phyloP scores from a whole-genome alignment of 768 basidiomycete species.

The Tylopilus balloui region DNA sequence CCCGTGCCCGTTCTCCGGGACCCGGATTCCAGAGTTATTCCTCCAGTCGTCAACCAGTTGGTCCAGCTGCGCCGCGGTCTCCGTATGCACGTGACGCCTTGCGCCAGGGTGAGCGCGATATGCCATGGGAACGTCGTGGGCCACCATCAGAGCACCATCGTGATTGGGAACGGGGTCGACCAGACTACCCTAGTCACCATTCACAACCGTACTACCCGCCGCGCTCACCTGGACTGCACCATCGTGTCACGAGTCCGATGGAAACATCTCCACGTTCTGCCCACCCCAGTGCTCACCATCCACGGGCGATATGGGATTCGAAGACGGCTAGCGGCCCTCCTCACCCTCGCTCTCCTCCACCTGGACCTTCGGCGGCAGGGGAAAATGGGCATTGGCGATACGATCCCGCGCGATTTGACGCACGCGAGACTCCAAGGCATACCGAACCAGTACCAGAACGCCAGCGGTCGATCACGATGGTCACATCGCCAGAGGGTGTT shows the following conservation, averaged over 20 bases:
- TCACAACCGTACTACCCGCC: slow-evolving; percentile 30
- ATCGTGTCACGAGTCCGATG: slow-evolving; percentile 46
- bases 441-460: slow-evolving; percentile 28
- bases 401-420: slow-evolving; percentile 54
- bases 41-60: slow-evolving; percentile 44
- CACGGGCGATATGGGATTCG: slow-evolving; percentile 56
- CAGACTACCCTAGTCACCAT: slow-evolving; percentile 33
- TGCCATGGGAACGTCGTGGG: slow-evolving; percentile 56
- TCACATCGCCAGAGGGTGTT: slow-evolving; percentile 43
- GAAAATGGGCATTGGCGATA: slow-evolving; percentile 53
- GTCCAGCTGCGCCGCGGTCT: slow-evolving; percentile 56
- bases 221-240: slow-evolving; percentile 37
- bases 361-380: slow-evolving; percentile 34
- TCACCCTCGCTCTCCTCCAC: slow-evolving; percentile 31
- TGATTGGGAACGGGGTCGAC: slow-evolving; percentile 51
- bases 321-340: slow-evolving; percentile 41
- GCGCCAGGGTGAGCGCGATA: slow-evolving; percentile 48
- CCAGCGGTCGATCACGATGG: slow-evolving; percentile 37
- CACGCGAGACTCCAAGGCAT: slow-evolving; percentile 39
- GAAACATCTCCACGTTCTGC: slow-evolving; percentile 58
- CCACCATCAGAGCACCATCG: slow-evolving; percentile 43
- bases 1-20: slow-evolving; percentile 49
- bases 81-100: slow-evolving; percentile 50
- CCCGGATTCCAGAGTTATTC: slow-evolving; percentile 47
- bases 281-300: slow-evolving; percentile 35